Conservation (phyloP, 164 flowering plant species). For the Aristolochia californica region DNA sequence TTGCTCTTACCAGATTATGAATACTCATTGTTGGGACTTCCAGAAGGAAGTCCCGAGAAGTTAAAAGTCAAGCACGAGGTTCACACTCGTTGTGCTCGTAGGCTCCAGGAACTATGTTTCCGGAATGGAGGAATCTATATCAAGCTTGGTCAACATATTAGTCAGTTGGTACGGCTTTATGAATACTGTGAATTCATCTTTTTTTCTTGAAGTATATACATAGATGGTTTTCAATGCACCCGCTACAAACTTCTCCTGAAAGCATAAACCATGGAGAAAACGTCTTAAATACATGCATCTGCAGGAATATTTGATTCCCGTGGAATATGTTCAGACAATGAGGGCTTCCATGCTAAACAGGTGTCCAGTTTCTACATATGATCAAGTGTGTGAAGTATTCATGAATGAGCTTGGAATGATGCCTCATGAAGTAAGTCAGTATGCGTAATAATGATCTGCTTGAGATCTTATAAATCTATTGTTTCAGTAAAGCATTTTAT, state of each 20-base stretch:
- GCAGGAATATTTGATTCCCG: slow-evolving; percentile 86
- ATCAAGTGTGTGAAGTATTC: slow-evolving; percentile 76
- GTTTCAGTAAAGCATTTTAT: too few species aligned
- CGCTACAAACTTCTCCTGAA: too few species aligned
- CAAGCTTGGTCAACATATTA: slow-evolving; percentile 90
- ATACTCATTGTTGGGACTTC: slow-evolving; percentile 70
- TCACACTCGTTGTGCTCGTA: slow-evolving; percentile 67
- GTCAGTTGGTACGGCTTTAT: slow-evolving; percentile 67
- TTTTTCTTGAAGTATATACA: too few species aligned
- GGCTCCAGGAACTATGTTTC: slow-evolving; percentile 79
- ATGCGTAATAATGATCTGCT: too few species aligned
- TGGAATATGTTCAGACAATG: slow-evolving; percentile 77
- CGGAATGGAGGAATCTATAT: slow-evolving; percentile 95
- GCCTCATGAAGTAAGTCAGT: slow-evolving; percentile 66
- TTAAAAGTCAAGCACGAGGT: slow-evolving; percentile 61
- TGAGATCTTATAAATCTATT: too few species aligned
- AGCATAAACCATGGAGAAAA: too few species aligned
- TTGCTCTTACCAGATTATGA: slow-evolving; percentile 54
- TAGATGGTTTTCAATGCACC: too few species aligned
- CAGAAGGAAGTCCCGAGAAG: slow-evolving; percentile 73
- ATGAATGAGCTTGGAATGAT: slow-evolving; percentile 80
- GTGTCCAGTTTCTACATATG: slow-evolving; percentile 92
- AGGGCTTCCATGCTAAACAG: slow-evolving; percentile 84
- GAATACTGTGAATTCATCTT: too few species aligned
- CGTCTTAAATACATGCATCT: slow-evolving; percentile 2